Base-by-base conservation (phyloP, 495 filamentous ascomycete species). In the Cairneyella variabilis region DNA sequence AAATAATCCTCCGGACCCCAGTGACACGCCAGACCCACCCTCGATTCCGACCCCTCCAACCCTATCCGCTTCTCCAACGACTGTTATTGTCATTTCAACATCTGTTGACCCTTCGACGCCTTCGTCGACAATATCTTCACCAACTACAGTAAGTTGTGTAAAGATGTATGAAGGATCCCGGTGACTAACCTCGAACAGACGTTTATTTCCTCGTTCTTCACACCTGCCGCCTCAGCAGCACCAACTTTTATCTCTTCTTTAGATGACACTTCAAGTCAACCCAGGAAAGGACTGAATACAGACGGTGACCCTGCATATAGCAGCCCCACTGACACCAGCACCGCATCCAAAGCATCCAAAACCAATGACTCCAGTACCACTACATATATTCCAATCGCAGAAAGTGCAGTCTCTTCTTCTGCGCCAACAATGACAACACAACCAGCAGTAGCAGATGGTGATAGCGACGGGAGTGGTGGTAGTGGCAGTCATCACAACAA, bases 211-310 rank as follows among this genome's bases (percentile, higher is more conserved):
- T 48, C 55, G 16, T 25, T 43, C 9, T 43, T 52, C 25, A 32
- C 41, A 22, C 26, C 47, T 36, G 4, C 22, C 8, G 7, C 21
- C 2, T 16, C 26, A 17, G 27, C 27, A 32, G 12, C 39, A 10
- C 10, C 25, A 38, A 37, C 38, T 23, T 17, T 42, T 4, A 20
- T 47, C 20, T 11, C 48, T 21, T 17, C 34, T 14, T 22, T 39
- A 12, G 37, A 25, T 10, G 43, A 43, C 23, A 53, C 49, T 22
- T 53, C 49, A 22, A 57, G 48, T 40, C 39, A 56, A 34, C 49
- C 41, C 10, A 25, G 55, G 30, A 53, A 58, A 17, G 55, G 42
- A 12, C 30, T 58, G 30, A 40, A 58, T 16, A 27, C 55, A 9
- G 43, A 53, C 22, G 54, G 23, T 40, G 48, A 57, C 34, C 16